Conservation (phyloP, 345 rosid species). For the Litchi chinensis region DNA sequence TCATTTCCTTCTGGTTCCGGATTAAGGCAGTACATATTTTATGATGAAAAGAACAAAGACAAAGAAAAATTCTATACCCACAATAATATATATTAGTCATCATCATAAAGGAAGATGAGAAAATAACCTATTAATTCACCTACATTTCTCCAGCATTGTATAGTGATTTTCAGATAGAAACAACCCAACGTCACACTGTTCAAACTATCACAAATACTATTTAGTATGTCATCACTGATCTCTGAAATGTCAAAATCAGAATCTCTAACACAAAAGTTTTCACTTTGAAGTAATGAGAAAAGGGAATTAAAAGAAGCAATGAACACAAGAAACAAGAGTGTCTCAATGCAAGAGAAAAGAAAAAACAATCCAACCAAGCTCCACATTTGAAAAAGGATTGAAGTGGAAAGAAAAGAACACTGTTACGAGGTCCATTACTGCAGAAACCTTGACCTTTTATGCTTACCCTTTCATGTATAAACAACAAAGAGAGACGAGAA, state of each 20-base stretch:
- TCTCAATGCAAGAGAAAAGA: constrained; percentile 12
- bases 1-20: not conserved
- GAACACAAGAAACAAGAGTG: constrained; percentile 25
- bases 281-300: constrained; percentile 35
- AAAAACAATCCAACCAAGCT: not conserved
- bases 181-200: constrained; percentile 18
- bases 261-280: constrained; percentile 46
- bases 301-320: constrained; percentile 24
- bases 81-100: not conserved
- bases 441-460: constrained; percentile 16
- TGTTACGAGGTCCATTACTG: constrained; percentile 27
- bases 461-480: not conserved
- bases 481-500: constrained; percentile 6
- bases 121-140: constrained; percentile 16
- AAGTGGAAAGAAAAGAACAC: constrained; percentile 25
- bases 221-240: constrained; percentile 45
- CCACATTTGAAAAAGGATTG: constrained; percentile 12
- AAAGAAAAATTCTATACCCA: not conserved
- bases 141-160: constrained; percentile 30
- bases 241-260: constrained; percentile 72
- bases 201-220: constrained; percentile 37
- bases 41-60: constrained; percentile 7
- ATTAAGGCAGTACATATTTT: constrained; percentile 10
- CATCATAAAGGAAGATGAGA: constrained; percentile 11
- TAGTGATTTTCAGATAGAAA: constrained; percentile 26